Evolutionary conservation across 345 rosid species (phyloP).

Genomic region (Brassica nigra): DNA sequence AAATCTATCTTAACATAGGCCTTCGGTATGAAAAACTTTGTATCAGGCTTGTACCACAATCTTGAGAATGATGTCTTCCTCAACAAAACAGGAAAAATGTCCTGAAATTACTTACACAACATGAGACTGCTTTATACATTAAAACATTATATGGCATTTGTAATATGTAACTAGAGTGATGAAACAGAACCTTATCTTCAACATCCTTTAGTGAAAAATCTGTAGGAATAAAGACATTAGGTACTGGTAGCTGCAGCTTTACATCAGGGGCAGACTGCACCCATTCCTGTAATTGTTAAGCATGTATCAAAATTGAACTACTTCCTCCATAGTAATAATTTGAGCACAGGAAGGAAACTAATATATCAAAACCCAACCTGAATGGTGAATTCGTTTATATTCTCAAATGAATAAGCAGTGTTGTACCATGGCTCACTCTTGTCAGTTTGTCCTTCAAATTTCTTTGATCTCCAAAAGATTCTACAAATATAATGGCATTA

Average conservation of each 20-base stretch:
- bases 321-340: neutral
- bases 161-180: constrained; percentile 9
- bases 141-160: neutral
- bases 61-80: constrained; percentile 63
- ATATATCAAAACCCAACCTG: constrained; percentile 52
- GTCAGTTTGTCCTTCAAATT: constrained; percentile 74
- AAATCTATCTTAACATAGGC: constrained; percentile 70
- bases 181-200: constrained; percentile 55
- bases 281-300: constrained; percentile 63
- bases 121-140: constrained; percentile 2
- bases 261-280: constrained; percentile 58
- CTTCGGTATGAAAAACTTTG: constrained; percentile 69
- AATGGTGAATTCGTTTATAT: constrained; percentile 49
- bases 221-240: constrained; percentile 75
- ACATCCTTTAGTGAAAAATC: constrained; percentile 72
- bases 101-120: constrained; percentile 46
- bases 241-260: constrained; percentile 63
- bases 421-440: constrained; percentile 91
- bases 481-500: constrained; percentile 44
- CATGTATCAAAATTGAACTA: neutral
- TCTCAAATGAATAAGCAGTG: constrained; percentile 73
- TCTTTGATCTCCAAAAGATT: constrained; percentile 87
- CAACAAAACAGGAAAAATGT: constrained; percentile 56
- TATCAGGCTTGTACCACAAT: constrained; percentile 83
- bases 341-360: neutral